These are phyloP conservation scores for Cyclotella kingstonii DNA, from an alignment of 108 stramenopile species.

Conservation along the genomic window DNA sequence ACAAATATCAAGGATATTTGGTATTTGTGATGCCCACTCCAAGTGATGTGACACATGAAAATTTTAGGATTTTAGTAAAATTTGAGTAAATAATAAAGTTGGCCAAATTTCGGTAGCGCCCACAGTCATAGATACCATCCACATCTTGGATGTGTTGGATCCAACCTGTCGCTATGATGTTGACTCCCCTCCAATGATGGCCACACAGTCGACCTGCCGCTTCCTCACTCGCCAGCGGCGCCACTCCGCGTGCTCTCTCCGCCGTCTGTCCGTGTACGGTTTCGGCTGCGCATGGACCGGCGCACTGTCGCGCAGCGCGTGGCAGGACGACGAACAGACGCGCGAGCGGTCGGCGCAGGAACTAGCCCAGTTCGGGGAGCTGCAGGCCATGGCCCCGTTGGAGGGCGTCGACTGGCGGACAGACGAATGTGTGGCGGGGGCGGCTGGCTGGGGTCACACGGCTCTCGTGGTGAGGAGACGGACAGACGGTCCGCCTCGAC, in stretches of 20 bases:
- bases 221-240: too few species aligned
- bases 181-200: too few species aligned
- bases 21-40: too few species aligned
- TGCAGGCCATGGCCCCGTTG: conserved; percentile 21
- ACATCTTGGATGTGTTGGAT: too few species aligned
- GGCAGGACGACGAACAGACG: conserved; percentile 22
- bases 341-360: conserved; percentile 61
- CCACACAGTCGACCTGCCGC: too few species aligned
- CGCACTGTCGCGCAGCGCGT: conserved; percentile 51
- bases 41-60: too few species aligned
- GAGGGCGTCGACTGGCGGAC: conserved; percentile 8
- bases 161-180: too few species aligned
- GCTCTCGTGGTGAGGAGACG: conserved; percentile 40
- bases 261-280: conserved; percentile 51
- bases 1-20: too few species aligned
- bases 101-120: too few species aligned
- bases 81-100: too few species aligned
- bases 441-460: conserved; percentile 78
- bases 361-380: conserved; percentile 21
- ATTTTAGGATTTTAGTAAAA: too few species aligned
- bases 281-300: conserved; percentile 82
- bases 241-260: not conserved
- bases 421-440: conserved; percentile 42
- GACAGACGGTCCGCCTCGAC: conserved; percentile 10
- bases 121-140: too few species aligned